Conservation (phyloP, 1,284 basidiomycete genomes). For the Ganoderma lingzhi region DNA sequence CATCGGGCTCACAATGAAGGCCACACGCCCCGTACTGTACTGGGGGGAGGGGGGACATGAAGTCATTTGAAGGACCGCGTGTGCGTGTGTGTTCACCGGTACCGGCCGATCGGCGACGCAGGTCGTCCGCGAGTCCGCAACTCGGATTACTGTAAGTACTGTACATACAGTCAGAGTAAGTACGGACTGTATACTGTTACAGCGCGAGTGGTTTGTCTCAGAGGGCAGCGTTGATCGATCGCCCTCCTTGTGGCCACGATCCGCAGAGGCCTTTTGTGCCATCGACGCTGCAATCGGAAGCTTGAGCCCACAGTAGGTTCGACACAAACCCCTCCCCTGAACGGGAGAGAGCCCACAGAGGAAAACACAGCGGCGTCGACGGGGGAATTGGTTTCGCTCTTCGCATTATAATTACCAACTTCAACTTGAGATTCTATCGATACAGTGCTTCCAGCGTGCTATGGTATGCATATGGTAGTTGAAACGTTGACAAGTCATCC, state of each 20-base stretch:
- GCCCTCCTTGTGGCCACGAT: neutral
- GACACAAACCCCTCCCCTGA: too few species aligned
- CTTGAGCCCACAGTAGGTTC: neutral
- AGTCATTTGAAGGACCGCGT: too few species aligned
- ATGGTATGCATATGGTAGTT: neutral
- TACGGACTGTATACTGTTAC: too few species aligned
- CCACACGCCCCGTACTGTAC: neutral
- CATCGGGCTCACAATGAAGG: neutral
- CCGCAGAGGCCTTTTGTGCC: neutral
- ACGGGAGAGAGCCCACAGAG: neutral
- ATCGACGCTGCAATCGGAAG: neutral
- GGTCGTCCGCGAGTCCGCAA: neutral
- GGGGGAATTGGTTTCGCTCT: too few species aligned
- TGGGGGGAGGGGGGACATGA: neutral
- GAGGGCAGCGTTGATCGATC: neutral
- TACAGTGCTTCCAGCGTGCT: neutral
- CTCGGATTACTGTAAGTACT: too few species aligned
- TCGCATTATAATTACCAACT: too few species aligned
- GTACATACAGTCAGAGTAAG: too few species aligned
- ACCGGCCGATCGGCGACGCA: neutral
- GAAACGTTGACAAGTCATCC: neutral
- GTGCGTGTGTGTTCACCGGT: too few species aligned
- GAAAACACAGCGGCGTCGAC: neutral
- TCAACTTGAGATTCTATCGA: neutral
- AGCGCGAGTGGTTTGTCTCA: too few species aligned